A percentile compares a stretch with the other conserved stretches of the same genome.
Evolutionary conservation across 2,329 filamentous ascomycete species (phyloP).

Genomic region (Fusarium lyarnte): DNA sequence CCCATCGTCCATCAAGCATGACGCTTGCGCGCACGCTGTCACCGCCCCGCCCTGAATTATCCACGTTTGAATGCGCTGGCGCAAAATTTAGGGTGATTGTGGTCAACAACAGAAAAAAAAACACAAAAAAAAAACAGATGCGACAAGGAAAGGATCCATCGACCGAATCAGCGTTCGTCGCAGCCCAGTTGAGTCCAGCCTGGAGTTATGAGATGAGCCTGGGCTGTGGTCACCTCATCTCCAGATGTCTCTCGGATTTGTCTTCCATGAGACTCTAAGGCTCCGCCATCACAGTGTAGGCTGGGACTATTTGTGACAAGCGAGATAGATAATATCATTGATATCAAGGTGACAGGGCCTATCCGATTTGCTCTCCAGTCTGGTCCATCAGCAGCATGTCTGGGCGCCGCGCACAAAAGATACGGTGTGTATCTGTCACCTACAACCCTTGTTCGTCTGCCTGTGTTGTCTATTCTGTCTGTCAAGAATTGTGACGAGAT

Average conservation of each 20-base stretch:
- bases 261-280: conserved; percentile 8
- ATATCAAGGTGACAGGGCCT: conserved; percentile 16
- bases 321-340: conserved; percentile 30
- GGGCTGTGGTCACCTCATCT: conserved; percentile 32
- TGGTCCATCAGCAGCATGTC: conserved; percentile 25
- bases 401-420: conserved; percentile 34
- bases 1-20: conserved; percentile 43
- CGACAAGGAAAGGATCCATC: conserved; percentile 36
- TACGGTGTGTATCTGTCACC: conserved; percentile 35
- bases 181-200: conserved; percentile 30
- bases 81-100: conserved; percentile 30
- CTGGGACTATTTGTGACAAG: conserved; percentile 24
- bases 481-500: conserved; percentile 29
- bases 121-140: conserved; percentile 35
- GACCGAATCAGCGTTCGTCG: conserved; percentile 39
- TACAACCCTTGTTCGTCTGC: conserved; percentile 4
- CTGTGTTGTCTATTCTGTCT: background rate
- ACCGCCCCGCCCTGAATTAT: conserved; percentile 41
- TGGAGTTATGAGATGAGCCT: conserved; percentile 2
- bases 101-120: conserved; percentile 41
- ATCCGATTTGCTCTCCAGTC: conserved; percentile 20
- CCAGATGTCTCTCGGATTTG: conserved; percentile 13
- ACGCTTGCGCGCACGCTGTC: conserved; percentile 45
- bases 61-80: conserved; percentile 44
- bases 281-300: conserved; percentile 5